Evolutionary conservation across 768 basidiomycete species (phyloP).

Genomic region (Fomitopsis pulvina): DNA sequence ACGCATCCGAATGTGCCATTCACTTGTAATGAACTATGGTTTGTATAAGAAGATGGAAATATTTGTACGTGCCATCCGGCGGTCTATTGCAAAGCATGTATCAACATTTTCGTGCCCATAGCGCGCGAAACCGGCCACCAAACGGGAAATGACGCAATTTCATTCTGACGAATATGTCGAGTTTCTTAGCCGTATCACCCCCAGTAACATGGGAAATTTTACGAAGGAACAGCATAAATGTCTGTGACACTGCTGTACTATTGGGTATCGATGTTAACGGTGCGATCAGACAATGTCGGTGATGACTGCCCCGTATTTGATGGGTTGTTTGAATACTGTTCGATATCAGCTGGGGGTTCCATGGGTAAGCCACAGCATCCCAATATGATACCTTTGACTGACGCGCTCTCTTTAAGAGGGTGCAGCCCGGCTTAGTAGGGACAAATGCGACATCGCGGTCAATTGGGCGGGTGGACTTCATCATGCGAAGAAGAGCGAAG

Average conservation of each 20-base stretch:
- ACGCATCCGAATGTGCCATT: conserved; percentile 98
- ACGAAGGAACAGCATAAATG: conserved; percentile 96
- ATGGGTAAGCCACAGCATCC: conserved; percentile 65
- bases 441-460: conserved; percentile 98
- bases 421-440: conserved; percentile 87
- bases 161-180: conserved; percentile 99
- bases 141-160: conserved; percentile 99
- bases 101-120: conserved; percentile 27
- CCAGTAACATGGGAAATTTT: conserved; percentile 91
- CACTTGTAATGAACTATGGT: conserved; percentile 99
- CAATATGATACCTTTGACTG: not conserved
- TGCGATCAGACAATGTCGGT: conserved; percentile 80
- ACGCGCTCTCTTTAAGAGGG: conserved; percentile 58
- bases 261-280: not conserved
- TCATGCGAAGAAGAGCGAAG: conserved; percentile 98
- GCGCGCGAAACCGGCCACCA: conserved; percentile 99
- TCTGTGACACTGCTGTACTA: conserved; percentile 29
- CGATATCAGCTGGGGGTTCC: conserved; percentile 98
- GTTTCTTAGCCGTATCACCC: conserved; percentile 89
- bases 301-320: conserved; percentile 99
- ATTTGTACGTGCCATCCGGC: conserved; percentile 58
- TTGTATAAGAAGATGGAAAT: conserved; percentile 99
- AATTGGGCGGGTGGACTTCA: conserved; percentile 99
- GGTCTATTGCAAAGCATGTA: not conserved
- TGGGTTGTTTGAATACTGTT: conserved; percentile 97